Evolutionary conservation across 177 flowering plant genomes (phyloP).

Genomic region (Telopea speciosissima): DNA sequence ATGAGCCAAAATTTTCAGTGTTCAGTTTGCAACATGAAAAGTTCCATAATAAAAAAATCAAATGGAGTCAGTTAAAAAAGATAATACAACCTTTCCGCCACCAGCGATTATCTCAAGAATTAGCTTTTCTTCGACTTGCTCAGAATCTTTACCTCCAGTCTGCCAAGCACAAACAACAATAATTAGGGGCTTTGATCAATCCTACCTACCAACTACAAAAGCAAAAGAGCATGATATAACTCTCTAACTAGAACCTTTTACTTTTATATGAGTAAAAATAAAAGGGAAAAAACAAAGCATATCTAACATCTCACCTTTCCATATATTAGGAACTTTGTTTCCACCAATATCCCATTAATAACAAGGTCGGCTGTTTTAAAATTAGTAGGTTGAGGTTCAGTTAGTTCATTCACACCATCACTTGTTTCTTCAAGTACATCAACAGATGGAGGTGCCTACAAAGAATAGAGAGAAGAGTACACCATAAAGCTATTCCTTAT

Average conservation of each 20-base stretch:
- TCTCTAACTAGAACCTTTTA: conserved; percentile 1
- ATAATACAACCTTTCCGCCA: conserved; percentile 80
- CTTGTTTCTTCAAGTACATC: conserved; percentile 46
- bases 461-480: conserved; percentile 13
- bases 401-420: conserved; percentile 23
- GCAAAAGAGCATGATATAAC: neutral
- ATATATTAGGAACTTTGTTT: conserved; percentile 67
- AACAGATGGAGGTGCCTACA: conserved; percentile 70
- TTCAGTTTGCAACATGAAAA: neutral
- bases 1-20: neutral
- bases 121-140: conserved; percentile 44
- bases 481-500: neutral
- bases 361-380: conserved; percentile 72
- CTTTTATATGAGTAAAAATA: neutral
- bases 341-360: conserved; percentile 68
- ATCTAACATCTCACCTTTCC: conserved; percentile 59
- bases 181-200: neutral
- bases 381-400: conserved; percentile 29
- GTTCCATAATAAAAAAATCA: too few relatives aligned
- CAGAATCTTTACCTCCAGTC: conserved; percentile 38
- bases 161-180: conserved; percentile 19
- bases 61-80: too few relatives aligned
- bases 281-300: neutral
- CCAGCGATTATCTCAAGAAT: conserved; percentile 79
- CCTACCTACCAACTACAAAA: neutral